Percentiles rank a stretch among this genome's conserved stretches.
Conservation (phyloP, 2,329 filamentous ascomycete species). For the Nothophaeocryptopus gaeumannii region DNA sequence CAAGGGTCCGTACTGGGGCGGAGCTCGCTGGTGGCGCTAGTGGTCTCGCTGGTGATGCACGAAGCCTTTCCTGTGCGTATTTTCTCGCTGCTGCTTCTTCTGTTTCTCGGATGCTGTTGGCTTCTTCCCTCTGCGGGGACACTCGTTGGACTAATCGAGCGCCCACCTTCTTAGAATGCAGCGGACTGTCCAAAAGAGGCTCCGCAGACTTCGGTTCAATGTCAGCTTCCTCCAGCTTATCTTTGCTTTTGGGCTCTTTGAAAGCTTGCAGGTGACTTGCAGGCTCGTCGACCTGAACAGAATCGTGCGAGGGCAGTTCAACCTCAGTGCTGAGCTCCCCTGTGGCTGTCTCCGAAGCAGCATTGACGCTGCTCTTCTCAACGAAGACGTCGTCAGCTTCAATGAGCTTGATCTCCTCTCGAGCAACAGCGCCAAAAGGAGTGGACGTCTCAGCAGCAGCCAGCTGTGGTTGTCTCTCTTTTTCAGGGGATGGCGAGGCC, state of each 20-base stretch:
- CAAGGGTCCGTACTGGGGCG: conserved; percentile 3
- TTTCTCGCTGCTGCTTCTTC: no score
- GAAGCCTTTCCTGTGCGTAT: no score
- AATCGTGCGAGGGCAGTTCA: no score
- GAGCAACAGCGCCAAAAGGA: conserved; percentile 1
- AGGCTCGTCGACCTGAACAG: no score
- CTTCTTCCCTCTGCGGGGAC: no score
- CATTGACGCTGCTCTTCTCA: no score
- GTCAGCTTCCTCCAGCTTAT: not conserved
- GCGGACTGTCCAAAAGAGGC: not conserved
- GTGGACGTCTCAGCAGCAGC: conserved; percentile 9
- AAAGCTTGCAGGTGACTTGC: no score
- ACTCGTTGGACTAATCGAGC: not conserved
- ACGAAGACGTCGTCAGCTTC: no score
- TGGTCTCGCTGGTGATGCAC: not conserved
- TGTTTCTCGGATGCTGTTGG: no score
- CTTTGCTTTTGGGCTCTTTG: not conserved
- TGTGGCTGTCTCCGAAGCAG: no score
- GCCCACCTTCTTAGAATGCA: not conserved
- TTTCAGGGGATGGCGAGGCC: conserved; percentile 26
- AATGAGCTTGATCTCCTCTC: not conserved
- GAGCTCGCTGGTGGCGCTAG: conserved; percentile 1
- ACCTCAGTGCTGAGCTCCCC: no score
- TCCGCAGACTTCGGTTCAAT: not conserved
- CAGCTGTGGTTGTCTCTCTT: conserved; percentile 10